A percentile compares a stretch with the other conserved stretches of the same genome.
These are phyloP conservation scores for Hypomyces rosellus DNA, from an alignment of 2,329 filamentous ascomycete species.

Conservation along the genomic window DNA sequence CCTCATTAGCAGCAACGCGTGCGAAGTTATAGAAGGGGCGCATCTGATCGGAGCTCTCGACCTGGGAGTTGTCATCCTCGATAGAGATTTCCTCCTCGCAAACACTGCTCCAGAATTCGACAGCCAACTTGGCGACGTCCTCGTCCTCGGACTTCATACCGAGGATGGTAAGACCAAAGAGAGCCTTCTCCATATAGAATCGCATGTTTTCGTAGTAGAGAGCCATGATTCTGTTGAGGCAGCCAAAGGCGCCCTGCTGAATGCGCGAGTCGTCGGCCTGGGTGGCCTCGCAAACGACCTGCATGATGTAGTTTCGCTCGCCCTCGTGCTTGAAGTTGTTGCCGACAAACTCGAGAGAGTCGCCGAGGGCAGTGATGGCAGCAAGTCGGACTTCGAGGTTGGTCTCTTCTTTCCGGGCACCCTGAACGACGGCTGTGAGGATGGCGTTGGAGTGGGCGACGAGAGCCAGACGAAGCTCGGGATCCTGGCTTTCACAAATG, in stretches of 20 bases:
- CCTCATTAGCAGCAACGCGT: slow-evolving; percentile 84
- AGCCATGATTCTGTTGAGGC: slow-evolving; percentile 96
- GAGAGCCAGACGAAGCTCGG: slow-evolving; percentile 74
- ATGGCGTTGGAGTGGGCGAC: slow-evolving; percentile 93
- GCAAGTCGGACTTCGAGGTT: slow-evolving; percentile 87
- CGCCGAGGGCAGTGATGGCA: slow-evolving; percentile 87
- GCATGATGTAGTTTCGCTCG: slow-evolving; percentile 99
- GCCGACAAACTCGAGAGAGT: slow-evolving; percentile 94
- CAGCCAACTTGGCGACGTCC: slow-evolving; percentile 94
- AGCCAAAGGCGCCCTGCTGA: slow-evolving; percentile 93
- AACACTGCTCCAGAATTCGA: slow-evolving; percentile 99
- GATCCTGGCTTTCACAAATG: slow-evolving; percentile 93
- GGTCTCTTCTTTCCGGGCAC: slow-evolving; percentile 90
- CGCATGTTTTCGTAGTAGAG: slow-evolving; percentile 99
- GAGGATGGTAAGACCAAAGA: slow-evolving; percentile 94
- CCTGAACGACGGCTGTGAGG: slow-evolving; percentile 93
- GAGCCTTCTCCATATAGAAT: slow-evolving; percentile 99
- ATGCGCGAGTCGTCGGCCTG: slow-evolving; percentile 87
- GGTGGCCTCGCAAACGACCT: slow-evolving; percentile 97
- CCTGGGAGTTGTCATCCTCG: slow-evolving; percentile 83
- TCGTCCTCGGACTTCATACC: slow-evolving; percentile 98
- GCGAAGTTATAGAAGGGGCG: slow-evolving; percentile 95
- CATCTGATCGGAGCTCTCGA: slow-evolving; percentile 74
- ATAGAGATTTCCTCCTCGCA: slow-evolving; percentile 98
- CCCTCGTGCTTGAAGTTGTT: slow-evolving; percentile 99